These are phyloP conservation scores for Leishmania mexicana DNA, from an alignment of 208 protist genomes.

Conservation along the genomic window DNA sequence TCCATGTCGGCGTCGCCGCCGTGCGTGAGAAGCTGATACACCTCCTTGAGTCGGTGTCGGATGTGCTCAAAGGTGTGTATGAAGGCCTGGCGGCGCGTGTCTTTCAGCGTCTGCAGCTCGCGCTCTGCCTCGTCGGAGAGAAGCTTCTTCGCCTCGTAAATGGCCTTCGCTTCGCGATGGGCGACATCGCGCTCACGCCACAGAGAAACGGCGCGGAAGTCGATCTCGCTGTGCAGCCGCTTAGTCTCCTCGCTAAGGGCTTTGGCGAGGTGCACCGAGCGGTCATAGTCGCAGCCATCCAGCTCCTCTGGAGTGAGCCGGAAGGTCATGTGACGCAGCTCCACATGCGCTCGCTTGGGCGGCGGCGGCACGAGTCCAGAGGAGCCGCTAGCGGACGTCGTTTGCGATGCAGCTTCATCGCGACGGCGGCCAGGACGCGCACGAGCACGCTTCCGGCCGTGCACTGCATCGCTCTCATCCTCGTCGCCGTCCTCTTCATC, in stretches of 20 bases:
- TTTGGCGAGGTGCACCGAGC: conserved; percentile 87
- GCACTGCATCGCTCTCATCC: conserved; percentile 16
- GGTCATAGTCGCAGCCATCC: conserved; percentile 75
- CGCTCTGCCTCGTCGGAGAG: conserved; percentile 79
- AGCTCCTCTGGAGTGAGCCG: conserved; percentile 76
- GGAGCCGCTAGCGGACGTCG: neutral
- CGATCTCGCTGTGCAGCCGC: conserved; percentile 85
- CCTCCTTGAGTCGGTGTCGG: conserved; percentile 98
- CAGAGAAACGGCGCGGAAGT: conserved; percentile 95
- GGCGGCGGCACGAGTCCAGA: neutral
- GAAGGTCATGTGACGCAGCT: conserved; percentile 65
- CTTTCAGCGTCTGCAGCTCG: conserved; percentile 68
- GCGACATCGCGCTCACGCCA: conserved; percentile 94
- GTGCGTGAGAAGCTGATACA: conserved; percentile 99
- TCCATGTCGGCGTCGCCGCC: conserved; percentile 99
- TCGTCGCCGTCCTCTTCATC: conserved; percentile 34
- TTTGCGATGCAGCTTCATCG: neutral
- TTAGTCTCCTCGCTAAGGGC: conserved; percentile 88
- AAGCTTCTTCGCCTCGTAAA: conserved; percentile 62
- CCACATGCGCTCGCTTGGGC: conserved; percentile 18
- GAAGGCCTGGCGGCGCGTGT: conserved; percentile 95
- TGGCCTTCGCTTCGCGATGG: conserved; percentile 58
- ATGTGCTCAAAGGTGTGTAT: conserved; percentile 98
- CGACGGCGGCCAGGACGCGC: neutral
- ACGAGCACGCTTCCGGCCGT: conserved; percentile 3